Conservation (phyloP, 257 asterid species). For the Nicotiana undulata region DNA sequence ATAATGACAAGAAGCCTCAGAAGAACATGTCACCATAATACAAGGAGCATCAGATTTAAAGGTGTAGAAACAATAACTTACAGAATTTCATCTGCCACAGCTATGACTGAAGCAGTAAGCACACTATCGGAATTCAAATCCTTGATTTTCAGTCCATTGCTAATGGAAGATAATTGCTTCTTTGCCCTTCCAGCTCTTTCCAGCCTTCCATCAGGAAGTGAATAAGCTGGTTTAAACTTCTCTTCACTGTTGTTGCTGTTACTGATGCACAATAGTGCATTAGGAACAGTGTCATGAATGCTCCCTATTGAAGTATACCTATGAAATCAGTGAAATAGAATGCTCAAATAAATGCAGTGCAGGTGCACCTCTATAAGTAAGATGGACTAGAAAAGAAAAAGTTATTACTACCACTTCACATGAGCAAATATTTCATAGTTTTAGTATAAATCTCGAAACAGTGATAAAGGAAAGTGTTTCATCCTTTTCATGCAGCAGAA, state of each 20-base stretch:
- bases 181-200: constrained; percentile 92
- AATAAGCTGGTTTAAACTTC: constrained; percentile 71
- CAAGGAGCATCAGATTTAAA: neutral
- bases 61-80: constrained; percentile 33
- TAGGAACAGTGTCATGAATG: constrained; percentile 90
- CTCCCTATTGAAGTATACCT: constrained; percentile 97
- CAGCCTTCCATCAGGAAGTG: constrained; percentile 81
- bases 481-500: neutral
- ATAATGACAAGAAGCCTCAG: neutral
- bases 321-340: constrained; percentile 19
- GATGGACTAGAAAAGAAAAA: neutral
- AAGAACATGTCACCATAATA: neutral
- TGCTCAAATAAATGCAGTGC: neutral
- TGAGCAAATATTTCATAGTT: neutral
- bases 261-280: constrained; percentile 46
- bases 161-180: constrained; percentile 33
- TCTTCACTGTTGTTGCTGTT: constrained; percentile 33
- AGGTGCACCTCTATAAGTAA: neutral
- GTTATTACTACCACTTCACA: neutral
- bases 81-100: constrained; percentile 93
- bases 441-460: neutral
- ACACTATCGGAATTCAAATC: constrained; percentile 27
- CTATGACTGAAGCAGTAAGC: constrained; percentile 62
- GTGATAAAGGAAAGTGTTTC: too few relatives aligned
- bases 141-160: constrained; percentile 49